Evolutionary conservation across 768 basidiomycete genomes (phyloP), one percentile per base, ranked within the genome.

Genomic region (Hirschioporus abietinus): DNA sequence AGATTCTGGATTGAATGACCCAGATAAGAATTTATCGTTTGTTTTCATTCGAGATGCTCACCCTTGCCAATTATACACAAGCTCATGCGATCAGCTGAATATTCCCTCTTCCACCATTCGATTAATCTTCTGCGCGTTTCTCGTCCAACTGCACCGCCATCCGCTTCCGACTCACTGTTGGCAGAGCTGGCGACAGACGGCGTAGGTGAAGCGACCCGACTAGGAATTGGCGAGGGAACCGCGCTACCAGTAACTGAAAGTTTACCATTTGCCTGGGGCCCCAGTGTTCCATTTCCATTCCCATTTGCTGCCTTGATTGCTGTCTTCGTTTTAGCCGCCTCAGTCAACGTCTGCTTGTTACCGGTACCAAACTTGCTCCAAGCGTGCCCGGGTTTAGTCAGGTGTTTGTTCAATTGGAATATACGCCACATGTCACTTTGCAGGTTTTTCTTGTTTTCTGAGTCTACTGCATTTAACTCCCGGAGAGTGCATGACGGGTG

Each of bases 371-470:
- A 98, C 74, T 97, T 98, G 67, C 83, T 84, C 89, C 94, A 98
- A 2, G 86, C 85, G 75, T 96, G 95, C 6, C 88, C 91, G 1
- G 81, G 80, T 70, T 86, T 88, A 66, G 88, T 89, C 63, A 96
- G 85, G 71, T 90, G 84, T 76, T 99, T 99, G 77, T 92, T 93
- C 26, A 98, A 78, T 76, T 99, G 96, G 77, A 92, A 99, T 66
- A 96, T 87, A n/a, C 96, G 87, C 92, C 95, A 96, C 72, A 89
- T 80, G 73, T 98, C 95, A 1, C 83, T 79, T 74, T 96, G 96
- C 61, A 92, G 86, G 74, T 99, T 99, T 80, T 97, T 96, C 80
- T 94, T 93, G 82, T 98, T 90, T 75, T 99, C 97, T 0, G 94
- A 96, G 75, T 99, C 91, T 58, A 99, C 96, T 0, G 97, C 96